Base-by-base conservation (phyloP, 148 eudicot genomes). In the Rhododendron ferrugineum region DNA sequence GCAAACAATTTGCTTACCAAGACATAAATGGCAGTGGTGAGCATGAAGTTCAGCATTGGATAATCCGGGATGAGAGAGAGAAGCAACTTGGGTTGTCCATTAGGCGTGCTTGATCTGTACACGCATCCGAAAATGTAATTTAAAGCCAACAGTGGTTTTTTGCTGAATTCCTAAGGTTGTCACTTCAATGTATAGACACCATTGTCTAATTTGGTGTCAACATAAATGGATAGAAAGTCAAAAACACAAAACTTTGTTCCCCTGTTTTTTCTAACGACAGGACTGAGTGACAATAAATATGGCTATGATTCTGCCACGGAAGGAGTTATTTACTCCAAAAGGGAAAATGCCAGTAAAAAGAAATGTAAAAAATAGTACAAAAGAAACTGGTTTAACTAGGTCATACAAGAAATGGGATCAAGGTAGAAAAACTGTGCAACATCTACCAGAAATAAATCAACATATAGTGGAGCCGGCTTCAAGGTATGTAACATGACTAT, bases 81-180 rank as follows among this genome's bases (percentile, higher is more conserved):
- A 86, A 97, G 94, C 98, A 94, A 94, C 89, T 95, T 96, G n/a
- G 98, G 99, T 88, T 97, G 99, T 86, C 99, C 99, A 90, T 97
- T 97, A 81, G 99, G 97, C 75, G 84, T 79, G 88, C 90, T 94
- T 75, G 99, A 89, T 86, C 99, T 97, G 93, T 87, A 89, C 46
- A 74, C 47, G 73, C 34, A 14, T 34, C 18, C 44, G 20, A 23
- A 83, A 18, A 50, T 14, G 47, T 36, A 37, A 49, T 36, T 20
- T 84, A 75, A 76, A 15, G 42, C 70, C 36, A 64, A 52, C 54
- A 77, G 7, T n/a, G n/a, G 0, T 22, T 23, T 76, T 76, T 40
- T 37, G 6, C 44, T 22, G n/a, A 70, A 70, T 32, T 70, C 37
- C 37, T 30, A 3, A 30, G 15, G 34, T 28, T 70, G 36, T 32